Evolutionary conservation across 176 grass and related monocot genomes (phyloP).

Genomic region (Rhynchospora breviuscula): DNA sequence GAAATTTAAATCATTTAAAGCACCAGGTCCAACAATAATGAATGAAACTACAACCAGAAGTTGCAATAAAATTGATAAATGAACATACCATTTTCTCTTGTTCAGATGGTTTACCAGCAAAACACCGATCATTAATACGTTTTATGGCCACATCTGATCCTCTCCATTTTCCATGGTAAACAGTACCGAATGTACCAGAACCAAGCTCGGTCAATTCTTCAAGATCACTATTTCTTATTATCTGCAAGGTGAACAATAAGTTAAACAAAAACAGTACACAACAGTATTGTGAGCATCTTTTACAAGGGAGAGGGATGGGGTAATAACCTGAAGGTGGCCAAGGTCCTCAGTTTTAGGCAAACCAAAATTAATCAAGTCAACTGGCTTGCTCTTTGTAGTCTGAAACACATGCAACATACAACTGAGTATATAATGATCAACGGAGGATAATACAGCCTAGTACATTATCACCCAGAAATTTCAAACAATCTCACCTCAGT

Average conservation of each 20-base stretch:
- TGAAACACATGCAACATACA: slow-evolving; percentile 39
- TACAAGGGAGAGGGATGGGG: not conserved
- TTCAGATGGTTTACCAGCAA: slow-evolving; percentile 92
- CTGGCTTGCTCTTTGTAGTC: slow-evolving; percentile 41
- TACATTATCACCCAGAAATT: not conserved
- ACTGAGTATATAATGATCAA: slow-evolving; percentile 18
- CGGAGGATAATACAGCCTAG: not conserved
- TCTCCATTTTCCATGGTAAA: slow-evolving; percentile 99
- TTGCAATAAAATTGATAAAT: not conserved
- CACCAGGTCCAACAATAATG: not conserved
- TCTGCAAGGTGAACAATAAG: slow-evolving; percentile 36
- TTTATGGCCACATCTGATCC: slow-evolving; percentile 97
- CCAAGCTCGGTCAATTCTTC: slow-evolving; percentile 94
- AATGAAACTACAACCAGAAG: not conserved
- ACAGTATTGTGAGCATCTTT: not conserved
- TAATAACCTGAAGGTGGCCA: slow-evolving; percentile 71
- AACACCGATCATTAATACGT: slow-evolving; percentile 89
- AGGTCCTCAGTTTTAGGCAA: slow-evolving; percentile 53
- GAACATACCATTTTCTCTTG: slow-evolving; percentile 74
- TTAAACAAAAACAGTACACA: not conserved
- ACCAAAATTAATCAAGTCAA: slow-evolving; percentile 39
- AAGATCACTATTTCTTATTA: slow-evolving; percentile 96
- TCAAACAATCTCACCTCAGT: slow-evolving; percentile 48
- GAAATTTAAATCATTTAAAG: not conserved
- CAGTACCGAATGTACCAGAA: slow-evolving; percentile 95